Evolutionary conservation across 2,329 filamentous ascomycete species (phyloP).

Genomic region (Amauroascus verrucosus): DNA sequence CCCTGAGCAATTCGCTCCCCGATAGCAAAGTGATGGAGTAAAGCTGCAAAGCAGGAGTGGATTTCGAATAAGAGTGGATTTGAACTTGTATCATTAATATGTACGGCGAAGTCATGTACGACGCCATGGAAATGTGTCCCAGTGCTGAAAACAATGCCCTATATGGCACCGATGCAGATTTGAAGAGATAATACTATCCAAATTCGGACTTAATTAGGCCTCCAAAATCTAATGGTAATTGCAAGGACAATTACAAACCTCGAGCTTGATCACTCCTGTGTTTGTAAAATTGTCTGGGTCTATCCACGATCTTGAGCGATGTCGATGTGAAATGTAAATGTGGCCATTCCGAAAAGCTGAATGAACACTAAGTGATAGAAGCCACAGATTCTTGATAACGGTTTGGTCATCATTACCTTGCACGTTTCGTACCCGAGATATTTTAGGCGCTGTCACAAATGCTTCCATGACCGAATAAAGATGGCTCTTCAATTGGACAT

Average conservation of each 20-base stretch:
- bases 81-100: constrained; percentile 9
- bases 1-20: constrained; percentile 12
- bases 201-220: background rate
- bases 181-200: background rate
- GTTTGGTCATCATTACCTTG: no score
- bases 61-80: constrained; percentile 10
- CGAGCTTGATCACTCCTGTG: background rate
- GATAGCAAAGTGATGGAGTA: constrained; percentile 15
- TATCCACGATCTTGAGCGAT: background rate
- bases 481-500: no score
- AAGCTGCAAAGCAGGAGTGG: constrained; percentile 13
- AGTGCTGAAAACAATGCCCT: background rate
- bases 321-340: background rate
- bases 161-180: background rate
- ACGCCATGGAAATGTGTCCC: background rate
- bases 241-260: background rate
- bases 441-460: no score
- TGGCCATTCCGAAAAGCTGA: constrained; percentile 12
- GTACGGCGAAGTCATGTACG: constrained; percentile 1
- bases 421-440: no score
- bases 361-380: no score
- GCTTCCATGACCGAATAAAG: no score
- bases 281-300: background rate
- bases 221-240: background rate
- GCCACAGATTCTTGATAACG: no score